Percentiles rank a stretch among this genome's conserved stretches.
Evolutionary conservation across 169 alveolate genomes (phyloP).

Genomic region (Eimeria brunetti): DNA sequence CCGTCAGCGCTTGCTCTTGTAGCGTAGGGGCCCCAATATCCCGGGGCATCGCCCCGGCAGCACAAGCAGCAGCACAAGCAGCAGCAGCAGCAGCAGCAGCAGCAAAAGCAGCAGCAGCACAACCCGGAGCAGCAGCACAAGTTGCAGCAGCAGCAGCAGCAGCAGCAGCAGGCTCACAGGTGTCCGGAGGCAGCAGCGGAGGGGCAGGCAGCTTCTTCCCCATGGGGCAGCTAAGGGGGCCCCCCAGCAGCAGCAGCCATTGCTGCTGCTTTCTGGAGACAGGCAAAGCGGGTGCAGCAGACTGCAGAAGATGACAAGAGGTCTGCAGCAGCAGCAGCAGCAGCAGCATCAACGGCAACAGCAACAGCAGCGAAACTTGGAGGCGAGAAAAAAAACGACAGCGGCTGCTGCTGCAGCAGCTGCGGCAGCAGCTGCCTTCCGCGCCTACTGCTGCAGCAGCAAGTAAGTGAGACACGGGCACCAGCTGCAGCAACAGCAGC

Average conservation of each 20-base stretch:
- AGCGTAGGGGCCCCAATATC: too few species aligned
- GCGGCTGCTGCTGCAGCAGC: neutral
- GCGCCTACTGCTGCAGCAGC: too few species aligned
- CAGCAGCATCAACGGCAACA: constrained; percentile 30
- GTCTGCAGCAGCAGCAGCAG: constrained; percentile 64
- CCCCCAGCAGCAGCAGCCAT: constrained; percentile 61
- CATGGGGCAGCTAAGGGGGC: neutral
- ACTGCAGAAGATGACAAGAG: constrained; percentile 41
- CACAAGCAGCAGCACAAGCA: neutral
- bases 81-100: constrained; percentile 8
- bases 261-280: constrained; percentile 15
- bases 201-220: neutral
- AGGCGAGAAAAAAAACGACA: neutral
- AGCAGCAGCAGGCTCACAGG: constrained; percentile 39
- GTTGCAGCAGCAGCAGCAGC: constrained; percentile 41
- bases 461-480: too few species aligned
- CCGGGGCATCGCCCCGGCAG: too few species aligned
- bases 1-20: too few species aligned
- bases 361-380: constrained; percentile 11
- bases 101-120: neutral
- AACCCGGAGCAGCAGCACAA: neutral
- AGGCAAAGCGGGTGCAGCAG: constrained; percentile 29
- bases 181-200: constrained; percentile 49
- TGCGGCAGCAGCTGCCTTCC: neutral
- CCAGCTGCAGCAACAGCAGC: neutral